phyloP scores from a whole-genome alignment of 1,139 yeast genomes.

The Candida sojae region DNA sequence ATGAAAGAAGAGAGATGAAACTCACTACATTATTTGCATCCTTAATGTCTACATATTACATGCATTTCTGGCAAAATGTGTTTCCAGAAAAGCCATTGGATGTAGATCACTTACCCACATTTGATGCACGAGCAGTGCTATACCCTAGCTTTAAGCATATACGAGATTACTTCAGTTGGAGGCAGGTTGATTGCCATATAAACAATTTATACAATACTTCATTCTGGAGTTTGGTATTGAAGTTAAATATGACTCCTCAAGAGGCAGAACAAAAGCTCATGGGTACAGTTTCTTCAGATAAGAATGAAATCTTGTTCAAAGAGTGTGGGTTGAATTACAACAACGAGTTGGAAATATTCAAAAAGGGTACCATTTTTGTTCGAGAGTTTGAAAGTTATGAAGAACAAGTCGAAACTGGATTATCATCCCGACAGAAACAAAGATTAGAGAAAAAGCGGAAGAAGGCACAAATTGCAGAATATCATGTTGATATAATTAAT shows the following conservation, averaged over 20 bases:
- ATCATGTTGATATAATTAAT: slow-evolving; percentile 60
- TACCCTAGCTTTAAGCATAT: slow-evolving; percentile 68
- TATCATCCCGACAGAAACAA: slow-evolving; percentile 51
- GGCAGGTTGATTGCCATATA: slow-evolving; percentile 97
- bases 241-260: slow-evolving; percentile 69
- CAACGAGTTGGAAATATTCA: slow-evolving; percentile 82
- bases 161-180: slow-evolving; percentile 88
- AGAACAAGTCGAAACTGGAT: slow-evolving; percentile 15
- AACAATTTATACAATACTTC: slow-evolving; percentile 91
- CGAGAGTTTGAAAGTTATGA: slow-evolving; percentile 44
- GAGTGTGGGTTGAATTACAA: slow-evolving; percentile 87
- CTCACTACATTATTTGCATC: slow-evolving; percentile 80
- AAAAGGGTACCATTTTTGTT: slow-evolving; percentile 78
- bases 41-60: slow-evolving; percentile 76
- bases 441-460: slow-evolving; percentile 48
- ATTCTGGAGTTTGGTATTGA: slow-evolving; percentile 81
- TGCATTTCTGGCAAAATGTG: slow-evolving; percentile 60
- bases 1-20: slow-evolving; percentile 81
- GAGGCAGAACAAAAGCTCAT: slow-evolving; percentile 75
- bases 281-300: slow-evolving; percentile 80
- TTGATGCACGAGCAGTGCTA: slow-evolving; percentile 87
- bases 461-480: slow-evolving; percentile 46
- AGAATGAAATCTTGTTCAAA: slow-evolving; percentile 79
- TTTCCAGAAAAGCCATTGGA: slow-evolving; percentile 49
- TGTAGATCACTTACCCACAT: slow-evolving; percentile 62